Base-by-base conservation (phyloP, 2,329 filamentous ascomycete genomes). In the Fusarium pilosicola region DNA sequence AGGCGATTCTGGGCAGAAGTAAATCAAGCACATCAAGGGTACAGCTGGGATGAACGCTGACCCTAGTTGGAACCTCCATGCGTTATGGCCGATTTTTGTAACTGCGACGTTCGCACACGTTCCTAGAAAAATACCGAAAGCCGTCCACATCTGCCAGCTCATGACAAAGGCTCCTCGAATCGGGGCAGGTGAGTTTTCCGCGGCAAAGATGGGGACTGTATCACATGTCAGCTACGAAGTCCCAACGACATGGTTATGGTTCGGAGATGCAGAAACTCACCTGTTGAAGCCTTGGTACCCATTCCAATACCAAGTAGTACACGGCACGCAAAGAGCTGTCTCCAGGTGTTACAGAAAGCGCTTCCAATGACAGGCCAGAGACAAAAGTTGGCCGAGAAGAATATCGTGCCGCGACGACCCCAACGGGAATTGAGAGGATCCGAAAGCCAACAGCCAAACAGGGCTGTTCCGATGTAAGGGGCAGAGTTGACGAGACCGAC, bases 151-250 rank as follows among this genome's bases (percentile, higher is more conserved):
- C 82, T 95, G 84, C 93, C 93, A 96, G 71, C 91, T 91, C 93
- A 96, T 96, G 71, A 95, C 93, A 24, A 96, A 85, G 13, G 92
- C 93, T 72, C 93, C 92, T 79, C 93, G 89, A 62, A 94, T 91
- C 4, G 86, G 81, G 3, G 92, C 90, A 0, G 93, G 93, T 0
- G 91, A 88, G 64, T 90, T 93, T 80, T 95, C 93, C 5, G 93
- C 93, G 0, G 92, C 91, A 76, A 93, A 95, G 34, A 95, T 91
- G 1, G 93, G 93, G 4, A 94, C 92, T 54, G 86, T 89, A 3
- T 4, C 49, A 38, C 7, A 85, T 85, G 57, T 80, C 34, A 79
- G 68, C 56, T 52, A 18, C 24, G 20, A 13, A 13, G 24, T 12
- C 20, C 34, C 7, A 36, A 14, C n/a, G 14, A 18, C 15, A 28